phyloP scores from a whole-genome alignment of 2,329 filamentous ascomycete genomes.

The Paecilomyces niveus region DNA sequence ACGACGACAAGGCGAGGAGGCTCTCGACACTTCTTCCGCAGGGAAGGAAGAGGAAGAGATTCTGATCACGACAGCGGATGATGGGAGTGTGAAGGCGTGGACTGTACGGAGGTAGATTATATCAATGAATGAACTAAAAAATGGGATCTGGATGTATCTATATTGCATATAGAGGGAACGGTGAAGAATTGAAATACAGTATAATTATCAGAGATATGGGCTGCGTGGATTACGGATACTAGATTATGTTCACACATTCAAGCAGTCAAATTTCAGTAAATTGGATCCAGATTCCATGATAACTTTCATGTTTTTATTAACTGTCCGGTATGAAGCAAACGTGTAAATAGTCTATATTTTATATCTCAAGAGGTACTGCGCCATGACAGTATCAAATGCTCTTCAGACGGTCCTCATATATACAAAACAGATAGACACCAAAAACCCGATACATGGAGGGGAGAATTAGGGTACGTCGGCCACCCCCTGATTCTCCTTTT shows the following conservation, averaged over 20 bases:
- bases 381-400: background rate
- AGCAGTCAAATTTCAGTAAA: background rate
- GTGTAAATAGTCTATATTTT: background rate
- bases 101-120: conserved; percentile 36
- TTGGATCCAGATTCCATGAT: background rate
- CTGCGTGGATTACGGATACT: too few relatives aligned
- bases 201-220: background rate
- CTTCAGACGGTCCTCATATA: background rate
- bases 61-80: conserved; percentile 84
- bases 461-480: background rate
- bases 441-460: background rate
- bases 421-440: background rate
- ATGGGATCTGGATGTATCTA: background rate
- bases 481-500: background rate
- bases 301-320: background rate
- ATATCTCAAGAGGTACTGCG: background rate
- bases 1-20: conserved; percentile 45
- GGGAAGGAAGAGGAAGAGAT: conserved; percentile 64
- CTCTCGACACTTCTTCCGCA: background rate
- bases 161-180: background rate
- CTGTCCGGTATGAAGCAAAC: background rate
- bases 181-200: background rate
- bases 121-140: conserved; percentile 1
- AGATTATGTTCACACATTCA: too few relatives aligned
- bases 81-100: conserved; percentile 84